phyloP scores from a whole-genome alignment of 1,284 basidiomycete species.

The Ganoderma multipileum region DNA sequence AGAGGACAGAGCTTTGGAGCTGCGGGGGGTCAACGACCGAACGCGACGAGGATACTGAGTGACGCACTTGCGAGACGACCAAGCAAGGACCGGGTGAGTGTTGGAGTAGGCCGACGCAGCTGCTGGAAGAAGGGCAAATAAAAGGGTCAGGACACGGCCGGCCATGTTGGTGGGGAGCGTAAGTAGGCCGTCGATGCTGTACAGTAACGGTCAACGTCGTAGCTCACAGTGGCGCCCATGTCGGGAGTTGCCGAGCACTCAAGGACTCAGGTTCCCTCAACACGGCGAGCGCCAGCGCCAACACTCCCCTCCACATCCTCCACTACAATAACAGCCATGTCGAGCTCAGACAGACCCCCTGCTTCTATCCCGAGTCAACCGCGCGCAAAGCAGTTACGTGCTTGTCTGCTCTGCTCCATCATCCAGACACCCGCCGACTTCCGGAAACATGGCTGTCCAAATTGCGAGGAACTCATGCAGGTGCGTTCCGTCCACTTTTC shows the following conservation, averaged over 20 bases:
- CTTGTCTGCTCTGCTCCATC: slow-evolving; percentile 92
- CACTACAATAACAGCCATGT: slow-evolving; percentile 29
- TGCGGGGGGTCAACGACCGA: slow-evolving; percentile 33
- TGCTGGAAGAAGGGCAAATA: slow-evolving; percentile 48
- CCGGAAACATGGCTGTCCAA: slow-evolving; percentile 88
- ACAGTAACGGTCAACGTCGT: slow-evolving; percentile 3
- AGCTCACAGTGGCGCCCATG: slow-evolving; percentile 20
- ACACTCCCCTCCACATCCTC: background rate
- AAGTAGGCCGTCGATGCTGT: slow-evolving; percentile 8
- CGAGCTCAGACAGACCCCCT: slow-evolving; percentile 30
- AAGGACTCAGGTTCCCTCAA: too few species aligned
- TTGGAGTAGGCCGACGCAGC: slow-evolving; percentile 62
- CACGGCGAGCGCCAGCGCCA: too few species aligned
- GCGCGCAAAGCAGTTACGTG: slow-evolving; percentile 79
- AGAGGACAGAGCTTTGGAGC: slow-evolving; percentile 53
- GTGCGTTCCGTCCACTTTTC: slow-evolving; percentile 48
- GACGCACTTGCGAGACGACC: slow-evolving; percentile 68
- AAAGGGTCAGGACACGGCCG: slow-evolving; percentile 29
- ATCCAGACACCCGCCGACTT: slow-evolving; percentile 90
- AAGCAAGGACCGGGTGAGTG: slow-evolving; percentile 69
- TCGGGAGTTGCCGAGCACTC: slow-evolving; percentile 23
- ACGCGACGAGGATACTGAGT: slow-evolving; percentile 1
- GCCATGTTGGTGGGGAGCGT: slow-evolving; percentile 32
- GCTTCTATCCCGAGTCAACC: slow-evolving; percentile 63
- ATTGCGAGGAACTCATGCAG: slow-evolving; percentile 95